Evolutionary conservation across 139 green algal genomes (phyloP), one percentile per base, ranked within the genome.

Genomic region (Micractinium conductrix): DNA sequence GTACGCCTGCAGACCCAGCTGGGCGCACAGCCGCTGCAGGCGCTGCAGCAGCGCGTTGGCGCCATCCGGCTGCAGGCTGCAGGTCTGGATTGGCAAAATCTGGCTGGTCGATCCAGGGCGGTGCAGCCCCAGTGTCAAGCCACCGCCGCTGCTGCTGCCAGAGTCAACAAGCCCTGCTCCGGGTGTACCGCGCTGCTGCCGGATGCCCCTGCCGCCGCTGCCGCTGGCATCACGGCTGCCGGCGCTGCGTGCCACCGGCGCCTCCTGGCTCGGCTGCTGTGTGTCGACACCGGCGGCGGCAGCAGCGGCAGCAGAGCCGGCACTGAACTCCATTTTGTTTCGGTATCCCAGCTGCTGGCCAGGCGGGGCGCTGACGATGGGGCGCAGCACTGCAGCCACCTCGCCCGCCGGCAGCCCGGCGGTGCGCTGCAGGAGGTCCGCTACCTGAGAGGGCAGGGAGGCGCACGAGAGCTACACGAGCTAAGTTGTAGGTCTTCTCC

Each of bases 251-350:
- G 48, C 12, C 48, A 58, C 48, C 48, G 72, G 24, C 38, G 53
- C 4, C 44, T 74, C 28, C 60, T 72, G 50, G 53, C 35, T 17
- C 22, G 8, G 53, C 38, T 83, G 78, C 40, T 75, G 62, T n/a
- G 65, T 0, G 33, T 0, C 2, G 35, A 3, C 53, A 58, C 48
- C 14, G 19, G 53, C 53, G 24, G 2, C 10, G 24, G 53, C 53
- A 5, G 10, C 35, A 16, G 33, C 10, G 1, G 43, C 60, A 5
- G 63, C 72, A 7, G 26, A 60, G 75, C 58, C 76, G 81, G 93
- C 93, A 42, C 85, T 89, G 80, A 95, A 95, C 84, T 83, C 68
- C 83, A 97, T 93, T 84, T 97, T 98, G 87, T 98, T 98, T 38
- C 95, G 87, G 83, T 97, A 98, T 30, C 70, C 63, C 60, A 90